Evolutionary conservation across 495 filamentous ascomycete species (phyloP), one percentile per base, ranked within the genome.

Genomic region (Penicillium coprophilum): DNA sequence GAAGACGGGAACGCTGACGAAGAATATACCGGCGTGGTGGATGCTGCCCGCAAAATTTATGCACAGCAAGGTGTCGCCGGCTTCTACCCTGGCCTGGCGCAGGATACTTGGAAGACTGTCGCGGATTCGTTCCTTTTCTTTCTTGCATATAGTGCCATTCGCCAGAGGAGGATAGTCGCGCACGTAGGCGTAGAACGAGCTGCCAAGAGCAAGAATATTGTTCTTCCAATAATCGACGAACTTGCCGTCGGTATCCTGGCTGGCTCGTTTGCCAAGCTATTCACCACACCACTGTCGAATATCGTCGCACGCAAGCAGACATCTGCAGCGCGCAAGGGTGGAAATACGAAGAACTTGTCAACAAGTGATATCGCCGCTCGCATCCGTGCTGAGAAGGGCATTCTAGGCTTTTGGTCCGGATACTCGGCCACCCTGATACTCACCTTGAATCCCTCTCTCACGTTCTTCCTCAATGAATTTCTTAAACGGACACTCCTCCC

Each of bases 321-420:
- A 0, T 79, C 85, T 1, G 77, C 80, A 6, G 75, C 89, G 58
- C 53, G 63, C 6, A 66, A 66, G 39, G 59, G 56, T 9, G 50
- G 21, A 2, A 36, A 54, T 24, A 20, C 34, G 7, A 49, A 55
- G 13, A 41, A 56, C 13, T 11, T 50, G 15, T 60, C 63, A 6
- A 81, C 85, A 3, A 69, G 74, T 3, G 78, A 86, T 23, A 90
- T 90, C 41, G 79, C 86, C 17, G 68, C 72, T 3, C 75, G 82
- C 36, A 93, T 96, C 47, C 70, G 74, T 11, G 54, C 71, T 2
- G 89, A 94, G 65, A 87, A 89, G 62, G 93, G 92, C 0, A 49
- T 93, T 8, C 62, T 66, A 20, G 92, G 92, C 0, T 89, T 96
- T 60, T 96, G 93, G 92, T 89, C 91, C 0, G 93, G 93, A 3